Base-by-base conservation (phyloP, 352 stramenopile species). In the Globisporangium cederbergense region DNA sequence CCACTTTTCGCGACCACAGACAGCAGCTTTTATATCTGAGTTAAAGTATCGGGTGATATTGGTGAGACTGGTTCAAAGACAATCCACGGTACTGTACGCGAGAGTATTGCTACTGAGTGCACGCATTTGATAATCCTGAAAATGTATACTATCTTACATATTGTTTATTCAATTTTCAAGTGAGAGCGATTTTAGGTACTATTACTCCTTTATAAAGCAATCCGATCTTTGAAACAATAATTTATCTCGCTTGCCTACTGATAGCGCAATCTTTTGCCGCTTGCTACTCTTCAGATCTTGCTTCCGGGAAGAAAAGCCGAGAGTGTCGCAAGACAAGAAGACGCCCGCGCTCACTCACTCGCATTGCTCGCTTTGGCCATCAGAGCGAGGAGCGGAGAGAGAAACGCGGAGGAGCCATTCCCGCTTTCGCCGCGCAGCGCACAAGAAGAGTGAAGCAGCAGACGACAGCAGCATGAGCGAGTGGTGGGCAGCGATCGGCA, bases 401-500 rank as follows among this genome's bases (percentile, higher is more conserved):
- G n/a, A 53, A 28, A n/a, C 16, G 49, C 49, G 30, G 25, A 42
- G 52, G 38, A 60, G 55, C 55, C 55, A 60, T 54, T 53, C 56
- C 25, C 42, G 28, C 43, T 62, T 62, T 62, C 56, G 40, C 13
- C 56, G 30, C 25, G 25, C 55, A 57, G 58, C 55, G 22, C 58
- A 25, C 20, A 46, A 54, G 43, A 40, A 45, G 22, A 13, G n/a
- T 38, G 20, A 10, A 40, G 43, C 46, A 34, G 28, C 10, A 18
- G 40, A 28, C 52, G 25, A n/a, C 4, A 36, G 32, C 32, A 36
- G n/a, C 13, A 91, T 91, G 83, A 91, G 80, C 67, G 81, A 90
- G 73, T 91, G 83, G 83, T 91, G 83, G 83, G 74, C 70, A 22
- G 88, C 79, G 34, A 90, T 90, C 71, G 80, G 83, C 65, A 78